phyloP scores from a whole-genome alignment of 768 basidiomycete species.

The Symmetrospora coprosmae region DNA sequence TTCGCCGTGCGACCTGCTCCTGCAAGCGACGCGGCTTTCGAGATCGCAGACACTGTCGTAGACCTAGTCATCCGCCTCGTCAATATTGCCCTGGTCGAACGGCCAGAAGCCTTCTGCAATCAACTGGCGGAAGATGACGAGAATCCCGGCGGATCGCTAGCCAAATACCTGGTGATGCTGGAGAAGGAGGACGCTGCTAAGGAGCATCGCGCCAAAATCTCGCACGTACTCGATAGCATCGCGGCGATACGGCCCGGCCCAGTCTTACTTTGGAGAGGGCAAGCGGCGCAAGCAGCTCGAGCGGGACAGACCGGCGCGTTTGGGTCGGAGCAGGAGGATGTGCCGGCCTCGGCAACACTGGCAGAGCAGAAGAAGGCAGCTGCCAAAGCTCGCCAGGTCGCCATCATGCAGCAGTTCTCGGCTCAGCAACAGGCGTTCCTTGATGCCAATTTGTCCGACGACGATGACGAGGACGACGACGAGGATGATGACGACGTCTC shows the following conservation, averaged over 20 bases:
- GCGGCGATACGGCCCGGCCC: too few relatives aligned
- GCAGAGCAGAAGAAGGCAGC: conserved; percentile 51
- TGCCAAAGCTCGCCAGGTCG: conserved; percentile 77
- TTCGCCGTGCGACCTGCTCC: conserved; percentile 37
- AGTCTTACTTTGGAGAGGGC: too few relatives aligned
- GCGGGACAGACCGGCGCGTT: too few relatives aligned
- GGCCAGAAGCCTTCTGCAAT: conserved; percentile 51
- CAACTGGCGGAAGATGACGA: too few relatives aligned
- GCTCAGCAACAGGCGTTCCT: conserved; percentile 78
- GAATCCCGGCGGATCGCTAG: too few relatives aligned
- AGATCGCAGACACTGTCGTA: conserved; percentile 65
- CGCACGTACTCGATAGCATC: too few relatives aligned
- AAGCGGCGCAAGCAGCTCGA: too few relatives aligned
- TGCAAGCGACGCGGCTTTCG: conserved; percentile 51
- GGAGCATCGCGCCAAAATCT: too few relatives aligned
- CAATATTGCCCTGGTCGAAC: conserved; percentile 69
- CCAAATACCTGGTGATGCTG: too few relatives aligned
- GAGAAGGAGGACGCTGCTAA: too few relatives aligned
- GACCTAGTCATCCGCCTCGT: conserved; percentile 75
- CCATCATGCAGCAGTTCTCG: conserved; percentile 91
- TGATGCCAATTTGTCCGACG: conserved; percentile 46
- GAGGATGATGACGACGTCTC: conserved; percentile 40
- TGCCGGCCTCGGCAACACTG: too few relatives aligned
- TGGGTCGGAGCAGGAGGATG: too few relatives aligned
- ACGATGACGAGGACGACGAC: conserved; percentile 51